These are phyloP conservation scores for Cyclotella choctawhatcheeana DNA, from an alignment of 108 stramenopile species.

Conservation along the genomic window DNA sequence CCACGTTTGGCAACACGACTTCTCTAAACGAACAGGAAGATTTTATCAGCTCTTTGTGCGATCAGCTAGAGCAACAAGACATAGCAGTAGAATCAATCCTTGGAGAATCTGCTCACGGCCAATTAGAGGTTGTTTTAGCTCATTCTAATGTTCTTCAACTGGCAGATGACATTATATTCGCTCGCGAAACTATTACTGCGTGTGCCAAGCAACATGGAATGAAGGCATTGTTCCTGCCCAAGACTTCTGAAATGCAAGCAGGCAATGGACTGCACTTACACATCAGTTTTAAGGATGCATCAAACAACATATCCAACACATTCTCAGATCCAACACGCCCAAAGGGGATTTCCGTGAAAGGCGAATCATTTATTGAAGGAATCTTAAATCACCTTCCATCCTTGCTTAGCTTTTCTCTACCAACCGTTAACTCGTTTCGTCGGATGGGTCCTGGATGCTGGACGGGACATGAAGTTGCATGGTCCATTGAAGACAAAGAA, in stretches of 20 bases:
- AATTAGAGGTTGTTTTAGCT: slow-evolving; percentile 78
- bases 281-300: slow-evolving; percentile 59
- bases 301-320: slow-evolving; percentile 28
- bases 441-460: slow-evolving; percentile 84
- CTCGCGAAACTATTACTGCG: slow-evolving; percentile 71
- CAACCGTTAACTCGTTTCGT: slow-evolving; percentile 75
- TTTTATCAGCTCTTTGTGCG: slow-evolving; percentile 65
- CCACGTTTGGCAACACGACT: slow-evolving; percentile 64
- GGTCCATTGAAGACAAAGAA: slow-evolving; percentile 86
- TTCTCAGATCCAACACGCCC: slow-evolving; percentile 37
- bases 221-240: slow-evolving; percentile 78
- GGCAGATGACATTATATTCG: slow-evolving; percentile 71
- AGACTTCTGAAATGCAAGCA: slow-evolving; percentile 61
- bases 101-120: slow-evolving; percentile 79
- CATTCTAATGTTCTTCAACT: slow-evolving; percentile 64
- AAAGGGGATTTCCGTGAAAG: slow-evolving; percentile 44
- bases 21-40: slow-evolving; percentile 81
- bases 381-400: slow-evolving; percentile 71
- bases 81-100: slow-evolving; percentile 75
- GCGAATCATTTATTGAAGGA: slow-evolving; percentile 79
- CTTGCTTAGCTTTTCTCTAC: slow-evolving; percentile 70
- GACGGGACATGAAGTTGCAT: slow-evolving; percentile 72
- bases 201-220: slow-evolving; percentile 58
- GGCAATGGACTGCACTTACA: slow-evolving; percentile 86
- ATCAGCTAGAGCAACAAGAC: slow-evolving; percentile 69